phyloP scores from a whole-genome alignment of 2,329 filamentous ascomycete species.

The Diatrype stigma region DNA sequence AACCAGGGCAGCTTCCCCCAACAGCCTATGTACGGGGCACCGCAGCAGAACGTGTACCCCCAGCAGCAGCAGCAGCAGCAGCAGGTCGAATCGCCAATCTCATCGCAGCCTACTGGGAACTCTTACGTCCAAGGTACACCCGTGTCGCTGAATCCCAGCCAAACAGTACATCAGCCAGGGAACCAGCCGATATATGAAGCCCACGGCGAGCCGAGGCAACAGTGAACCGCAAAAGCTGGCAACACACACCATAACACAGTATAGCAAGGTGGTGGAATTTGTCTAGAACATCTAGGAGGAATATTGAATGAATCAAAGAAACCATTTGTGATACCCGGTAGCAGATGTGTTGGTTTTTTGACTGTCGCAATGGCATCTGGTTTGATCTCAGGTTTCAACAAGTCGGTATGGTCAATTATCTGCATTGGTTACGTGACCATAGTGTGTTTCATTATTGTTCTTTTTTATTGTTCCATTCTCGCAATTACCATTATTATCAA shows the following conservation, averaged over 20 bases:
- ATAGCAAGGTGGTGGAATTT: background rate
- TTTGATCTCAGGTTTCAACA: too few species aligned
- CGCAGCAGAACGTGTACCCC: slow-evolving; percentile 10
- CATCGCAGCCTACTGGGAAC: slow-evolving; percentile 13
- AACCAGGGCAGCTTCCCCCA: slow-evolving; percentile 1
- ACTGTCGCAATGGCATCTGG: too few species aligned
- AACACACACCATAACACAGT: background rate
- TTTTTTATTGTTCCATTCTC: too few species aligned
- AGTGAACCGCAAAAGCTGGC: background rate
- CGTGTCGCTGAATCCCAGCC: slow-evolving; percentile 8
- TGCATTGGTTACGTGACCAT: too few species aligned
- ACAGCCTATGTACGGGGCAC: background rate
- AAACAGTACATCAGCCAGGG: too few species aligned
- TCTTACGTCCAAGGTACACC: slow-evolving; percentile 10
- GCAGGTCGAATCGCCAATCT: slow-evolving; percentile 10
- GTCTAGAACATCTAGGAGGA: too few species aligned
- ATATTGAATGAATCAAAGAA: too few species aligned
- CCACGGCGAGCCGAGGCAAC: slow-evolving; percentile 5
- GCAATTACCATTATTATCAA: background rate
- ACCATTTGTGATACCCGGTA: too few species aligned
- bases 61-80: too few species aligned
- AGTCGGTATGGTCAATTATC: too few species aligned
- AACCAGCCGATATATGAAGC: slow-evolving; percentile 19
- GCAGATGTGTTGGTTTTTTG: too few species aligned
- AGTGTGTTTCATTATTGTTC: too few species aligned